These are phyloP conservation scores for Bruguiera sexangula DNA, from an alignment of 345 rosid genomes.

Conservation along the genomic window DNA sequence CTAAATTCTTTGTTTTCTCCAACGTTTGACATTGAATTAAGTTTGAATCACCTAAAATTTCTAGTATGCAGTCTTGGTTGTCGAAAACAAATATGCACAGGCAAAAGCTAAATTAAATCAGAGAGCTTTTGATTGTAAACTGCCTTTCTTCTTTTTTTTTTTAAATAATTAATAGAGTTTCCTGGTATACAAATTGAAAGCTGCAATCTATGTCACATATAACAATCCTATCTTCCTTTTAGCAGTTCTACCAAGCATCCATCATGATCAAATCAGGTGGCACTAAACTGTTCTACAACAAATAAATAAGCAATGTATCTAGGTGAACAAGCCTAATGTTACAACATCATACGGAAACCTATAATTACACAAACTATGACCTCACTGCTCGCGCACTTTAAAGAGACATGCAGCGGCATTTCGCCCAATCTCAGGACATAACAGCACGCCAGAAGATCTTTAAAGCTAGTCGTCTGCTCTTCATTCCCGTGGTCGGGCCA, in stretches of 20 bases:
- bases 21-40: too few relatives aligned
- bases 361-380: conserved; percentile 20
- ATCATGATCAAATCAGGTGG: conserved; percentile 13
- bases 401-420: neutral
- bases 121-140: too few relatives aligned
- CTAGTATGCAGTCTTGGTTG: too few relatives aligned
- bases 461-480: neutral
- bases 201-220: conserved; percentile 27
- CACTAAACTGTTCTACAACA: conserved; percentile 24
- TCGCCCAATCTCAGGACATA: neutral
- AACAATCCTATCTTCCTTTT: conserved; percentile 9
- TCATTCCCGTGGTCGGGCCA: conserved; percentile 60
- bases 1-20: too few relatives aligned
- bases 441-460: neutral
- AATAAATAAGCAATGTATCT: conserved; percentile 17
- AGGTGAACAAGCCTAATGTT: conserved; percentile 18
- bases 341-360: conserved; percentile 14
- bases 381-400: conserved; percentile 3
- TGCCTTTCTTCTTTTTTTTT: too few relatives aligned
- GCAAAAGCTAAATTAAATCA: too few relatives aligned
- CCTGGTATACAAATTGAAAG: neutral
- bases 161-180: neutral
- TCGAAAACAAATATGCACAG: too few relatives aligned
- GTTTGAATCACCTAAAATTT: too few relatives aligned
- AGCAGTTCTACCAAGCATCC: conserved; percentile 20